Base-by-base conservation (phyloP, 2,329 filamentous ascomycete species). In the Aquanectria penicillioides region DNA sequence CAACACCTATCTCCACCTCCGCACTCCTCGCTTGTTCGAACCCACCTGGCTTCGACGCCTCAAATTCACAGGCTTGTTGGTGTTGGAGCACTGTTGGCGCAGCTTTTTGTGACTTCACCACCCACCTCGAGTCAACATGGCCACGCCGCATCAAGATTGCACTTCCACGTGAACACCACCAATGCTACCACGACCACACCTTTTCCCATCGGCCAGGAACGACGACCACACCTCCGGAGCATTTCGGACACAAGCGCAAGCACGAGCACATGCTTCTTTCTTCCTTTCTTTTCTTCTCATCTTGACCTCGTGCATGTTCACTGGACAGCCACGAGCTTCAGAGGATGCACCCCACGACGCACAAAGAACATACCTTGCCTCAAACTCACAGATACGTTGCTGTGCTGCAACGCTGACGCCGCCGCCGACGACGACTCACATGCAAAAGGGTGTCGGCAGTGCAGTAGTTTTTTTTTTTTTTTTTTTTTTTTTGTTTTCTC, bases 1-100 rank as follows among this genome's bases (percentile, higher is more conserved):
- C 43, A 52, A 44, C 59, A 57, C 61, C 61, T 68, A 65, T 62
- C 52, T 43, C 22, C 52, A 20, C 47, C 52, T 58, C 64, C 47
- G 54, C 52, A 49, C 54, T 37, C 59, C 33, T 20, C 17, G 9
- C 18, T 40, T 23, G 36, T 18, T 17, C 36, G 41, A 46, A 38
- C 26, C 57, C 50, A 37, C 51, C 41, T 23, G 37, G 25, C 18
- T 33, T 28, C 33, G 31, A 40, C 41, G 34, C 41, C 38, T 29
- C 25, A 15, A 13, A 48, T 29, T n/a, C 4, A 25, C 22, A 53
- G 28, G 20, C 12, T 20, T 23, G 33, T 26, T 36, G 38, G 52
- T 26, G 38, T 34, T 26, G 13, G 20, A 29, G 43, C 33, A 38
- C 22, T 31, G 40, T 40, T 22, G n/a, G n/a, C n/a, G n/a, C n/a